Evolutionary conservation across 495 filamentous ascomycete genomes (phyloP).

Genomic region (Diplogelasinospora grovesii): DNA sequence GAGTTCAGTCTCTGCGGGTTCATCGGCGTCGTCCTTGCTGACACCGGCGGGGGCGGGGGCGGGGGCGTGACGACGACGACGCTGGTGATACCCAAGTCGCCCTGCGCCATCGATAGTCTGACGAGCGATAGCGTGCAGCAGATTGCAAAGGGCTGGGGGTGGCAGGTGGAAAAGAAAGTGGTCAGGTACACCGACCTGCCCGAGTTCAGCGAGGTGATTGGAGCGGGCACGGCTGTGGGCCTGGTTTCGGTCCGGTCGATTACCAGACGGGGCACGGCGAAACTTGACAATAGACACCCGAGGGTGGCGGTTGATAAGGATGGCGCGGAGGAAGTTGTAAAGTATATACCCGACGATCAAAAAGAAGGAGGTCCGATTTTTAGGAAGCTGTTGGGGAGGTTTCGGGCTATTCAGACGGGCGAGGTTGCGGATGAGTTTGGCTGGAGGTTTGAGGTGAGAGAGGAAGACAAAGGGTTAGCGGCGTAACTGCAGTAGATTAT

Average conservation of each 20-base stretch:
- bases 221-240: not conserved
- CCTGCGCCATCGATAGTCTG: not conserved
- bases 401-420: not conserved
- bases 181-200: not conserved
- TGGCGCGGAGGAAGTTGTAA: not conserved
- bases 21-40: too few species aligned
- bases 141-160: not conserved
- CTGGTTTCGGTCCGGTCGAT: not conserved
- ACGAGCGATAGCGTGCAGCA: constrained; percentile 2
- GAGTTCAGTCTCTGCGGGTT: too few species aligned
- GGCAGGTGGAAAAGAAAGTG: not conserved
- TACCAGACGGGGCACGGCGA: not conserved
- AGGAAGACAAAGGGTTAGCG: not conserved
- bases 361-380: not conserved
- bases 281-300: not conserved
- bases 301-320: not conserved
- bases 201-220: not conserved
- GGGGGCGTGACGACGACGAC: constrained; percentile 9
- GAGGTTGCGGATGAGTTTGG: not conserved
- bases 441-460: not conserved
- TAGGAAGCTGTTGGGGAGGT: not conserved
- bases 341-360: not conserved
- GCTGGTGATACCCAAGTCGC: not conserved
- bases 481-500: not conserved
- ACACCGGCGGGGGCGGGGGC: too few species aligned